A percentile compares a stretch with the other conserved stretches of the same genome.
Evolutionary conservation across 2,329 filamentous ascomycete species (phyloP).

Genomic region (Curvularia eragrostidis): DNA sequence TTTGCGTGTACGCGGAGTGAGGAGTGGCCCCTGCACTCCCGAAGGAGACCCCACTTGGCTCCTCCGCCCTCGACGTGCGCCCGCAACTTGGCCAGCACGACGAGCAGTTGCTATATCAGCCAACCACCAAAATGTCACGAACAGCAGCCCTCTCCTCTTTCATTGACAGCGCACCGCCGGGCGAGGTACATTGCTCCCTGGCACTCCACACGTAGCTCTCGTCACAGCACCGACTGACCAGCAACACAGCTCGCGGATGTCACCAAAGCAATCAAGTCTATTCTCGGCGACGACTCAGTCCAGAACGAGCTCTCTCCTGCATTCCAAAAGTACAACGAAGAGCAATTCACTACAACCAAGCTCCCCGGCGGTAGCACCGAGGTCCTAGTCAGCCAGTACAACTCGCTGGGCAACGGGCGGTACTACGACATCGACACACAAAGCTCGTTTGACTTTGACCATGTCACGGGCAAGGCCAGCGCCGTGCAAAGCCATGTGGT

Average conservation of each 20-base stretch:
- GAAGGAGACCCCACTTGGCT: slow-evolving; percentile 35
- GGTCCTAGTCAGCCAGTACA: slow-evolving; percentile 84
- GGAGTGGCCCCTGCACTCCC: slow-evolving; percentile 23
- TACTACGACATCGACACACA: slow-evolving; percentile 92
- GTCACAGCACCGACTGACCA: slow-evolving; percentile 30
- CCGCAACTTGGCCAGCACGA: slow-evolving; percentile 25
- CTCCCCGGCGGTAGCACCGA: slow-evolving; percentile 83
- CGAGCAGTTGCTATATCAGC: slow-evolving; percentile 16
- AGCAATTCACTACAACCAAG: slow-evolving; percentile 88
- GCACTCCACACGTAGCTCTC: slow-evolving; percentile 3
- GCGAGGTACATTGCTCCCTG: slow-evolving; percentile 73
- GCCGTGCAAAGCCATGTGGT: slow-evolving; percentile 78
- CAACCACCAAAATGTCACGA: slow-evolving; percentile 43
- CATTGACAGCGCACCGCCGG: slow-evolving; percentile 90
- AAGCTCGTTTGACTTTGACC: slow-evolving; percentile 88
- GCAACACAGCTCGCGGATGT: slow-evolving; percentile 78
- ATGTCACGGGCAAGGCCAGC: slow-evolving; percentile 84
- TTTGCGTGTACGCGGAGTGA: slow-evolving; percentile 2
- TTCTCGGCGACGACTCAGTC: slow-evolving; percentile 74
- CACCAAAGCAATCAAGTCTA: slow-evolving; percentile 87
- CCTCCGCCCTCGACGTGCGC: slow-evolving; percentile 23
- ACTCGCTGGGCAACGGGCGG: slow-evolving; percentile 76
- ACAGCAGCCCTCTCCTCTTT: slow-evolving; percentile 69
- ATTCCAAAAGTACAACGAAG: slow-evolving; percentile 94
- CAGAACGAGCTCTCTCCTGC: slow-evolving; percentile 78